Base-by-base conservation (phyloP, 192 early-diverging fungal species). In the Coemansia sp. region DNA sequence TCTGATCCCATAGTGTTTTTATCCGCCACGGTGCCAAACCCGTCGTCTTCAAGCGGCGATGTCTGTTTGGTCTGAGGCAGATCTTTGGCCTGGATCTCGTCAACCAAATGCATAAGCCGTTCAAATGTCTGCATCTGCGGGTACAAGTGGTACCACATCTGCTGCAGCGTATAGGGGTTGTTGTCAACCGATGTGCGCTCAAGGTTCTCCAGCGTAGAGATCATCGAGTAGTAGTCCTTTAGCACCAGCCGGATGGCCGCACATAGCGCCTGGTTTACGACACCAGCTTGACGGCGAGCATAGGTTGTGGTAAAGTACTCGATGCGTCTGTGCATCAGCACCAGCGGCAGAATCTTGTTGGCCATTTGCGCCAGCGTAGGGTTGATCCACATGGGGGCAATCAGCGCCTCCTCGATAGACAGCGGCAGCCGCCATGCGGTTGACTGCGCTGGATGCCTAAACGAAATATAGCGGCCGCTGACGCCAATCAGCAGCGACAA, bases 161-260 rank as follows among this genome's bases (percentile, higher is more conserved):
- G 87, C 59, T 96, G 94, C n/a, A 96, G 63, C 5, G 92, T 89
- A 67, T 97, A 96, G 6, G 82, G 79, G 14, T 42, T 44, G 12
- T 52, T 50, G 18, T 60, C 67, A 1, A 78, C 81, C 7, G 80
- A 83, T 19, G 81, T 80, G 58, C 81, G 82, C 61, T 70, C 89
- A 44, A 93, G 87, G 53, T 88, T 90, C 61, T 99, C 96, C 16
- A 99, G 79, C 57, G 94, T 92, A 13, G 88, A 90, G 12, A 99
- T 82, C 15, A 94, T 61, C 13, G 88, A 69, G 12, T 89, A 63
- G 53, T 91, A 97, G 46, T 95, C 94, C 82, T 92, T 89, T 26
- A 91, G 51, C 30, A 98, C 56, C 19, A 49, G 75, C 12, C 81
- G 63, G 38, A 96, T 88, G 0, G 91, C 91, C 0, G 92, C 90